Base-by-base conservation (phyloP, 768 basidiomycete species). In the Multifurca ochricompacta region DNA sequence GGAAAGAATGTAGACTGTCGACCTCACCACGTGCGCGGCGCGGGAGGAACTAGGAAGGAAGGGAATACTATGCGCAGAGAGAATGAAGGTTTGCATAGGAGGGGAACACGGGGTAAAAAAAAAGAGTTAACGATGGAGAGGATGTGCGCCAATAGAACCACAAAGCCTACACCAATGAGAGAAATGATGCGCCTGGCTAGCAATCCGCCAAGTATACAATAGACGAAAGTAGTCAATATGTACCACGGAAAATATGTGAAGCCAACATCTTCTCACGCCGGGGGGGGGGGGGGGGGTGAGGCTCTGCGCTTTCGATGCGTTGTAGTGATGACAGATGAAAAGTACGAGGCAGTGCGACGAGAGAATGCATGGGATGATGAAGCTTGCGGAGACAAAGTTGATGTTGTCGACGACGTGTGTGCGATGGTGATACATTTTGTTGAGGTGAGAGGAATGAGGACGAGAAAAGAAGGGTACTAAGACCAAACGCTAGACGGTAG, bases 391-490 rank as follows among this genome's bases (percentile, higher is more conserved):
- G 60, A 65, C 65, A 65, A 59, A 62, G 70, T 70, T 74, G 77
- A 77, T 79, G 75, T 70, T 66, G 66, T 73, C 70, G 70, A 64
- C 70, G 73, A 81, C 77, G 74, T 80, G 79, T 81, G 77, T 80
- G 70, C 67, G 80, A 78, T 84, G 68, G 68, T 77, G 66, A 65
- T 89, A 89, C 87, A 89, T 87, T 87, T 89, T 87, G 80, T 71
- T 61, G 64, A 70, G 70, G 63, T 60, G 64, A 71, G 64, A 71
- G 70, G 63, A 69, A 73, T 70, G 59, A 70, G 72, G 73, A 66
- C 62, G 69, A 58, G 56, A 61, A 45, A 50, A 56, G 62, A 73
- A 77, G 78, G 81, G 78, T 63, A 59, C 61, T 55, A 54, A 56
- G 53, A 58, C 51, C 59, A 58, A 35, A 39, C 28, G 56, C 44